Conservation (phyloP, 768 basidiomycete genomes). For the Auriculariales sp. region DNA sequence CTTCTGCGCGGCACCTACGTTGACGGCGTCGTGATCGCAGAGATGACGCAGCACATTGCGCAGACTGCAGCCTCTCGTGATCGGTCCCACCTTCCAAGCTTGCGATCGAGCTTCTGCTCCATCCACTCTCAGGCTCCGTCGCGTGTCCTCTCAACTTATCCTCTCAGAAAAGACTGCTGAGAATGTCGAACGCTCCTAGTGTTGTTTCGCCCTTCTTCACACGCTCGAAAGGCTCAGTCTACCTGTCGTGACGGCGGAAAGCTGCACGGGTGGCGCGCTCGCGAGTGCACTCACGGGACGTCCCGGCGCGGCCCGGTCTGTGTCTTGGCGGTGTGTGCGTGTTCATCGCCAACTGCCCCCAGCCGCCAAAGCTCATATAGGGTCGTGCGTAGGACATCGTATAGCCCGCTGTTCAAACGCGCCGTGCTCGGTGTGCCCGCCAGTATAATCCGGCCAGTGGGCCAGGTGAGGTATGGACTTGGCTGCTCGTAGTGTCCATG, state of each 20-base stretch:
- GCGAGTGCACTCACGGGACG: background rate
- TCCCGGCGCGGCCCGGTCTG: background rate
- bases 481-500: no score
- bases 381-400: background rate
- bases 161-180: no score
- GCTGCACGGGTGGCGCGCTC: background rate
- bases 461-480: background rate
- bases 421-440: background rate
- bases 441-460: background rate
- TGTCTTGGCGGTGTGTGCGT: background rate
- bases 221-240: background rate
- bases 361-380: background rate
- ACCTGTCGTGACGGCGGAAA: background rate
- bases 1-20: no score
- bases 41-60: no score
- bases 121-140: no score
- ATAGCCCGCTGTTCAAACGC: background rate
- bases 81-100: no score
- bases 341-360: background rate
- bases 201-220: no score
- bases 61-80: no score
- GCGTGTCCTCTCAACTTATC: no score
- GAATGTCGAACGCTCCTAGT: no score
- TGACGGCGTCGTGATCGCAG: no score
- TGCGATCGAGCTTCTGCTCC: no score